Base-by-base conservation (phyloP, 176 grass and related monocot species). In the Urochloa ruziziensis region DNA sequence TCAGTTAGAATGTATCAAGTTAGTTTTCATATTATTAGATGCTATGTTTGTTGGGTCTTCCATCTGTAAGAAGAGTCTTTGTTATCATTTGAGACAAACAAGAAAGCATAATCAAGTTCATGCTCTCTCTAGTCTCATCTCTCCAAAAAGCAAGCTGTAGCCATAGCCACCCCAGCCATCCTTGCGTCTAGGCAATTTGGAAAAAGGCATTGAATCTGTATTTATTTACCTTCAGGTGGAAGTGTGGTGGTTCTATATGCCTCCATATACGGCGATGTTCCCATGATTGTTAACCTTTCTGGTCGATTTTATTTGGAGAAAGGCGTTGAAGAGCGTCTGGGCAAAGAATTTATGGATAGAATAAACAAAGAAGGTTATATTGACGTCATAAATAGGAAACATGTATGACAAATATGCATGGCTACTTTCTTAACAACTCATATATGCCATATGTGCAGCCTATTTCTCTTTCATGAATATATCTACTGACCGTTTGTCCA, bases 221-320 rank as follows among this genome's bases (percentile, higher is more conserved):
- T 72, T 61, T 36, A 33, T 77, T 47, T 52, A n/a, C 44, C 36
- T 77, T 37, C 75, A 98, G 96, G 96, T 62, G 96, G 96, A 86
- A 73, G 90, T 90, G 89, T 88, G 49, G 93, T 95, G 67, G 88
- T 98, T 86, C 72, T 98, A 37, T 98, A 98, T 91, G 92, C 96
- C 71, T 95, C 93, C 37, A 71, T 87, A 6, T 95, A 93, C 42
- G 78, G 80, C 28, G 89, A 95, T 90, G 91, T 98, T 18, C 87
- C 25, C 68, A 90, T 80, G 84, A 89, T 93, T 58, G 74, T 93
- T 51, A 98, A 95, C 84, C 51, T 93, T 48, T 98, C 92, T 77
- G 93, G 96, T 30, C 93, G 92, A 27, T 98, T 95, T 89, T 77
- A 90, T 80, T 89, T 94, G 69, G 86, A 78, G 78, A 87, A 48